Conservation (phyloP, 192 early-diverging fungal genomes). For the Backusella westeae region DNA sequence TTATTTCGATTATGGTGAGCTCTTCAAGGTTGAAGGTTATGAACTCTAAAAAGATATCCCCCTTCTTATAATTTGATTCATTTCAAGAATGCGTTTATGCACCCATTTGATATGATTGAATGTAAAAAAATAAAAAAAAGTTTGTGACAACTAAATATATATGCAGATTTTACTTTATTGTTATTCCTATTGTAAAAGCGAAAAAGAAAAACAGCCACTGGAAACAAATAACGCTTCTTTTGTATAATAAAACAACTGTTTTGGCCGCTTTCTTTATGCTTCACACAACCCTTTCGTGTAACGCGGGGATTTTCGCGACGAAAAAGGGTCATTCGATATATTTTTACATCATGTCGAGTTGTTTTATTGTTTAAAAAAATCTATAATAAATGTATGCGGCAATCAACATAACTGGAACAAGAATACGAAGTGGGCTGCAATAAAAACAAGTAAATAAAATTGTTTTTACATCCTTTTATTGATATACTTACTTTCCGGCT, state of each 20-base stretch:
- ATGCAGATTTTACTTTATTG: too few relatives aligned
- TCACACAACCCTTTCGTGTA: too few relatives aligned
- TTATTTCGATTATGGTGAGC: constrained; percentile 67
- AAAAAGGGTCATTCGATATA: neutral
- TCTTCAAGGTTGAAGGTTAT: constrained; percentile 70
- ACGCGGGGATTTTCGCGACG: too few relatives aligned
- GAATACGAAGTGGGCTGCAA: constrained; percentile 22
- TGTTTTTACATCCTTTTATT: neutral
- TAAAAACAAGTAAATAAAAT: neutral
- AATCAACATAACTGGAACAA: constrained; percentile 12
- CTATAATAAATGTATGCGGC: constrained; percentile 17
- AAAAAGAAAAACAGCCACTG: too few relatives aligned
- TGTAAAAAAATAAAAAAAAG: too few relatives aligned
- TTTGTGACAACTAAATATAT: too few relatives aligned
- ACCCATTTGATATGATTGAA: too few relatives aligned
- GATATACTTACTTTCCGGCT: constrained; percentile 35
- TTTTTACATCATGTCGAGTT: neutral
- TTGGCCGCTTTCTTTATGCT: too few relatives aligned
- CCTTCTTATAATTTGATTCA: neutral
- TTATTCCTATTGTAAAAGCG: too few relatives aligned
- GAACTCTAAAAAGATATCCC: constrained; percentile 47
- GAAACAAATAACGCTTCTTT: too few relatives aligned
- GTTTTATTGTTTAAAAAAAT: neutral
- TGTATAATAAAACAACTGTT: too few relatives aligned
- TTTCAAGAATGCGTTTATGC: too few relatives aligned